A percentile compares a stretch with the other conserved stretches of the same genome.
phyloP scores from a whole-genome alignment of 306 rosid species.

The Trichosanthes truncata region DNA sequence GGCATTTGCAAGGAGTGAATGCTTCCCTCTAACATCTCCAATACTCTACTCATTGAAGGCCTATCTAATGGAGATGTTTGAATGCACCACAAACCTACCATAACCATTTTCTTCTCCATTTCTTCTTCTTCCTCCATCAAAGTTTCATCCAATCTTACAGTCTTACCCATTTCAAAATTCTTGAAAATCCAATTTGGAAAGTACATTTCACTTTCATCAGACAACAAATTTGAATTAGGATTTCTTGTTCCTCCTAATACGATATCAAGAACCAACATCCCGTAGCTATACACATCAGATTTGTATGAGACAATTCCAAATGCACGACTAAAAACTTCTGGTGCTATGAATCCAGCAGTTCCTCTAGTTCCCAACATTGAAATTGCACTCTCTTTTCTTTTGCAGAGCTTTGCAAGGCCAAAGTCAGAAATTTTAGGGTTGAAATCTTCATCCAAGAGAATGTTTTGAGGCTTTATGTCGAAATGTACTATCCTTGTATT shows the following conservation, averaged over 20 bases:
- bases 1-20: background rate
- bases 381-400: background rate
- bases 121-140: background rate
- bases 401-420: constrained; percentile 6
- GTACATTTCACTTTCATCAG: background rate
- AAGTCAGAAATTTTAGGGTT: constrained; percentile 7
- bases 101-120: background rate
- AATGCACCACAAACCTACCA: constrained; percentile 1
- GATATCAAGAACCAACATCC: background rate
- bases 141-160: background rate
- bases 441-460: constrained; percentile 5
- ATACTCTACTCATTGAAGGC: background rate
- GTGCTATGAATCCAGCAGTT: background rate
- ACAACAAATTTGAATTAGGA: background rate
- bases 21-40: constrained; percentile 4
- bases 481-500: constrained; percentile 6
- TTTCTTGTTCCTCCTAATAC: background rate
- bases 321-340: background rate
- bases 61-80: background rate
- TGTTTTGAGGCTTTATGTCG: constrained; percentile 7
- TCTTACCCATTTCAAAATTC: background rate
- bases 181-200: background rate
- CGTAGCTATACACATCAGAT: background rate
- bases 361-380: background rate
- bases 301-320: background rate